phyloP scores from a whole-genome alignment of 257 asterid genomes.

The Anisodus tanguticus region DNA sequence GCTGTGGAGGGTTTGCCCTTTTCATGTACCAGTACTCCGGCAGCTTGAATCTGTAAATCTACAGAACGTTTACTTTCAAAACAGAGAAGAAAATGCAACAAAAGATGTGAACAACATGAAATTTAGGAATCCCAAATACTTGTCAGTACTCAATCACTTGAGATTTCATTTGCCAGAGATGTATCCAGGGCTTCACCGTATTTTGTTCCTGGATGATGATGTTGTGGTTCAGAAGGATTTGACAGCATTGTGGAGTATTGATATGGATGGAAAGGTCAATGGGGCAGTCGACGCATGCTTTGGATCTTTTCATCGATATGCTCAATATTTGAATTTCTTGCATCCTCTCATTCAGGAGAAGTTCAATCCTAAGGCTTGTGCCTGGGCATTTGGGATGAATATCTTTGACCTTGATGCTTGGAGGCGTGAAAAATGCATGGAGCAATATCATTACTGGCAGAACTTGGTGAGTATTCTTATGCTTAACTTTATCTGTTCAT shows the following conservation, averaged over 20 bases:
- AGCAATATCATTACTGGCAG: conserved; percentile 58
- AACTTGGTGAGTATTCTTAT: conserved; percentile 54
- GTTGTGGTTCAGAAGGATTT: conserved; percentile 39
- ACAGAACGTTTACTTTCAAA: conserved; percentile 69
- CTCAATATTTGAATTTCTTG: conserved; percentile 64
- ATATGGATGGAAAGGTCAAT: conserved; percentile 39
- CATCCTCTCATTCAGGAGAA: conserved; percentile 71
- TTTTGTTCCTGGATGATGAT: conserved; percentile 81
- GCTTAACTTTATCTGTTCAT: neutral
- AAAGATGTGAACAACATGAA: conserved; percentile 69
- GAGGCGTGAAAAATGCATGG: conserved; percentile 72
- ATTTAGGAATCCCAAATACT: conserved; percentile 69
- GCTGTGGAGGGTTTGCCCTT: no score
- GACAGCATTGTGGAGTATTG: conserved; percentile 76
- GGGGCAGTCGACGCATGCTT: conserved; percentile 84
- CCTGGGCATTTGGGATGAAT: conserved; percentile 60
- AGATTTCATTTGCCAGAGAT: conserved; percentile 68
- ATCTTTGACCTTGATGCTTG: conserved; percentile 77
- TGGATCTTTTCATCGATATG: conserved; percentile 52
- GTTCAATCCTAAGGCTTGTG: conserved; percentile 80
- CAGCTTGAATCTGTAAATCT: conserved; percentile 56
- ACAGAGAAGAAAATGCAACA: conserved; percentile 66
- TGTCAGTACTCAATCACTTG: conserved; percentile 76
- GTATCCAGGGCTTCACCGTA: conserved; percentile 50
- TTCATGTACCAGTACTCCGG: conserved; percentile 75